These are phyloP conservation scores for Starmera quercuum DNA, from an alignment of 805 yeast species.

Conservation along the genomic window DNA sequence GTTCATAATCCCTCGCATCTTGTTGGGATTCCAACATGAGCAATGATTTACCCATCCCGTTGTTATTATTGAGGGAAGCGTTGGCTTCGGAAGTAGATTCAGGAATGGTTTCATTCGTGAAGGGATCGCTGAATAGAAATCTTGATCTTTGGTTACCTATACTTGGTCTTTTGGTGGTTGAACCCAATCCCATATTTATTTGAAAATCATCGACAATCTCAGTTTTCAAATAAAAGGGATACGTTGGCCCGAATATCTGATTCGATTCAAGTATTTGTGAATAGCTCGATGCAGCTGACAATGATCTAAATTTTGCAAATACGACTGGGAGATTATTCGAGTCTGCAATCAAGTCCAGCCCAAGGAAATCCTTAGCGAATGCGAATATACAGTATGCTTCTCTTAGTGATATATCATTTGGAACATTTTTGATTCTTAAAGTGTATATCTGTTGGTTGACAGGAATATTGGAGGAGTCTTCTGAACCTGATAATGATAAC, in stretches of 20 bases:
- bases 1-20: conserved; percentile 32
- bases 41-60: conserved; percentile 33
- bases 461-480: conserved; percentile 1
- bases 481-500: conserved; percentile 7
- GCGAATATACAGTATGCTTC: conserved; percentile 66
- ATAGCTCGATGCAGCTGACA: conserved; percentile 35
- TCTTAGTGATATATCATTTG: conserved; percentile 54
- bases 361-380: conserved; percentile 54
- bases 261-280: conserved; percentile 32
- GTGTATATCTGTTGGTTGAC: conserved; percentile 10
- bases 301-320: conserved; percentile 37
- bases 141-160: conserved; percentile 56
- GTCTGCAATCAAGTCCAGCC: conserved; percentile 37
- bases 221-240: conserved; percentile 29
- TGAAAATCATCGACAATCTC: conserved; percentile 30
- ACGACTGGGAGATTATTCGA: conserved; percentile 27
- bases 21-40: conserved; percentile 30
- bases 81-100: conserved; percentile 10
- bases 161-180: conserved; percentile 42
- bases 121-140: conserved; percentile 63
- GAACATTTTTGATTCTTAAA: conserved; percentile 47
- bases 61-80: conserved; percentile 8
- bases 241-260: conserved; percentile 42
- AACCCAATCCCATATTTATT: conserved; percentile 10
- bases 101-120: conserved; percentile 23